Base-by-base conservation (phyloP, 495 filamentous ascomycete species). In the Xylaria palmicola region DNA sequence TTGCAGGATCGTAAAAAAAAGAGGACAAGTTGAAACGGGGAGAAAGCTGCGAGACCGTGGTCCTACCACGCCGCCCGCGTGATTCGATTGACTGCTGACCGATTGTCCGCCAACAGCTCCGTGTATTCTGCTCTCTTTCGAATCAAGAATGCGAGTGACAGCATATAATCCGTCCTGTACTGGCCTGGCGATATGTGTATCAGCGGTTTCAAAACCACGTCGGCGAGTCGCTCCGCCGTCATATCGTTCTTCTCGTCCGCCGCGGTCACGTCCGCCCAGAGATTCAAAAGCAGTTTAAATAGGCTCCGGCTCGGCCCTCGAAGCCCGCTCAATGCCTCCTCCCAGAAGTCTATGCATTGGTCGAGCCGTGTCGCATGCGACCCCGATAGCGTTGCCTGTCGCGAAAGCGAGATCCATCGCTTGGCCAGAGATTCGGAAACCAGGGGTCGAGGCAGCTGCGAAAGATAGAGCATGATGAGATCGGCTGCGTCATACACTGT, bases 261-360 rank as follows among this genome's bases (percentile, higher is more conserved):
- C 26, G 68, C 64, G 4, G 74, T 71, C 26, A 79, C 65, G 27
- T 77, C 74, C 0, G 75, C 77, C 77, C 77, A 80, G 17, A 78
- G 56, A 27, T 74, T 74, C 26, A 80, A 67, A 54, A 80, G 59
- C 59, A 80, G 41, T 64, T 78, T 79, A 65, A 79, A 75, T 32
- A 78, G 54, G 24, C 64, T 65, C 39, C 76, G 70, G 27, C 66
- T 61, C 2, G 71, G 70, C 0, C 77, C 76, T 30, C 67, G 68
- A 3, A 79, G 67, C 1, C 75, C 76, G 37, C 65, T 66, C 6
- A 80, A 57, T 22, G 77, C 73, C 64, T 80, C 77, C 63, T 80
- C 77, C 77, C 77, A 80, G 43, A 80, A 80, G 43, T 79, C 75
- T 19, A 80, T 74, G 17, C 75, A 76, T 57, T 75, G 70, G 49